A percentile compares a stretch with the other conserved stretches of the same genome.
Evolutionary conservation across 768 basidiomycete species (phyloP).

Genomic region (Mycena capillaripes): DNA sequence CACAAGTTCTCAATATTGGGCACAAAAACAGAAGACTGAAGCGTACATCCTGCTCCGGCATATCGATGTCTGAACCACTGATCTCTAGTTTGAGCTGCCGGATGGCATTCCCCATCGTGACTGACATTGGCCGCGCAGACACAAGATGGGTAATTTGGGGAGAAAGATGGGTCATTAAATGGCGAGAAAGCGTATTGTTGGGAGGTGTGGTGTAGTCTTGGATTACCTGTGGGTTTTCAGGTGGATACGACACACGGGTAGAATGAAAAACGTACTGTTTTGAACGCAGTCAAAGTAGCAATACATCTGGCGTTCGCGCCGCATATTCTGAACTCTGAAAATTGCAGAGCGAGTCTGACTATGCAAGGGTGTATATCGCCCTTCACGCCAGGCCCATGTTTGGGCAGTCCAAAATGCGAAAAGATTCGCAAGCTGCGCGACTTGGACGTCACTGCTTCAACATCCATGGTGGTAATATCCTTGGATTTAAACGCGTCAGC

Average conservation of each 20-base stretch:
- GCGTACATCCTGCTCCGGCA: slow-evolving; percentile 92
- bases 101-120: slow-evolving; percentile 95
- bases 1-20: slow-evolving; percentile 8
- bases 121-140: slow-evolving; percentile 89
- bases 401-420: slow-evolving; percentile 87
- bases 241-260: slow-evolving; percentile 14
- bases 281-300: slow-evolving; percentile 91
- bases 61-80: slow-evolving; percentile 90
- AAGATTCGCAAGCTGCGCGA: slow-evolving; percentile 86
- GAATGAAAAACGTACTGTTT: slow-evolving; percentile 72
- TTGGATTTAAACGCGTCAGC: slow-evolving; percentile 30
- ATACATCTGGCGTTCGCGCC: slow-evolving; percentile 98
- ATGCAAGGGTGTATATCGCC: slow-evolving; percentile 94
- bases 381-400: slow-evolving; percentile 69
- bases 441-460: slow-evolving; percentile 54
- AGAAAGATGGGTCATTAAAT: slow-evolving; percentile 92
- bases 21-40: neutral
- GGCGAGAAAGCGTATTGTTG: slow-evolving; percentile 89
- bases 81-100: slow-evolving; percentile 96
- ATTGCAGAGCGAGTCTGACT: slow-evolving; percentile 88
- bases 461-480: slow-evolving; percentile 41
- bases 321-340: slow-evolving; percentile 91
- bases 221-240: slow-evolving; percentile 73
- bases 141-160: slow-evolving; percentile 95
- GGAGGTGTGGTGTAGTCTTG: slow-evolving; percentile 91